Base-by-base conservation (phyloP, 257 asterid genomes). In the Euphrasia confusa region DNA sequence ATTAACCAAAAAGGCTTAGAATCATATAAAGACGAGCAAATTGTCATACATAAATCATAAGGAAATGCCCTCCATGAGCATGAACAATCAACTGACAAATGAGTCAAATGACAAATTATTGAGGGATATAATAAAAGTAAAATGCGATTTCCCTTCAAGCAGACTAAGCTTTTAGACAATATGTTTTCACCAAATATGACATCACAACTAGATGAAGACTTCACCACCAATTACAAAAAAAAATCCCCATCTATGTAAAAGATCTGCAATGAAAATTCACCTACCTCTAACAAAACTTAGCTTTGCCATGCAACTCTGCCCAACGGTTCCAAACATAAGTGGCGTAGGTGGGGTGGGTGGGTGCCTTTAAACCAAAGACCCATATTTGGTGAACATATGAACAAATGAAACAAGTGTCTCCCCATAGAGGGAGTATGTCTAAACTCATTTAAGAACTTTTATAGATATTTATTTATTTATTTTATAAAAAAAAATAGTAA, bases 211-310 rank as follows among this genome's bases (percentile, higher is more conserved):
- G 49, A 28, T 26, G 17, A 14, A 28, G 39, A 26, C 53, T 40
- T 11, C 13, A 7, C 27, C 47, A 40, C 60, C 53, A 33, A 59
- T 37, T 15, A 35, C 42, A 54, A 1, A 6, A 33, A 54, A 10
- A 45, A n/a, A 9, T 18, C 50, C 15, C 62, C 18, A 24, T 58
- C 50, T 58, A 33, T 17, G 28, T 40, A 47, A 53, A 50, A 56
- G 66, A 64, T 70, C 76, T 67, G 48, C n/a, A 70, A 28, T 14
- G 54, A 42, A 50, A 49, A 50, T 64, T 54, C 58, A 59, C 67
- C 66, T 21, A 37, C 42, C 42, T 37, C 11, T 11, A 61, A 56
- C 40, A 11, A 40, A 44, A 18, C 10, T 32, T 56, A 15, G 56
- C 53, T 26, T 45, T 35, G 30, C 27, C 65, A 17, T 14, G 40